These are phyloP conservation scores for Fusarium hostae DNA, from an alignment of 2,329 filamentous ascomycete genomes.

Conservation along the genomic window DNA sequence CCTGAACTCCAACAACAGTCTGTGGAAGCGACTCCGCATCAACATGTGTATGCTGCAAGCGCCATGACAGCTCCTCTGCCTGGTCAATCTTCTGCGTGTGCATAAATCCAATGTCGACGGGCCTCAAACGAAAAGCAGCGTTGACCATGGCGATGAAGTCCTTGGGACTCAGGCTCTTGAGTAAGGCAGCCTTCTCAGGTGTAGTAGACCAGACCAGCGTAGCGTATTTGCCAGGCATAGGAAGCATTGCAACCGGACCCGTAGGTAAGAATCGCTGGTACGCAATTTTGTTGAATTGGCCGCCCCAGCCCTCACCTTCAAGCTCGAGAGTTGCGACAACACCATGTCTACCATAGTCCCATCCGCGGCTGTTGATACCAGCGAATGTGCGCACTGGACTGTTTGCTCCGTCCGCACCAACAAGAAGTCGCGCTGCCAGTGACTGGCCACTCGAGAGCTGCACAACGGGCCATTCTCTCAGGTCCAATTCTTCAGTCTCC, in stretches of 20 bases:
- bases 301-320: constrained; percentile 67
- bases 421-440: constrained; percentile 83
- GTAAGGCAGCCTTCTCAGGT: constrained; percentile 77
- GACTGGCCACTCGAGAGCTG: constrained; percentile 73
- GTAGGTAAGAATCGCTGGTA: constrained; percentile 96
- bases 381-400: constrained; percentile 92
- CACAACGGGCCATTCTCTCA: constrained; percentile 89
- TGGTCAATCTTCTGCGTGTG: constrained; percentile 71
- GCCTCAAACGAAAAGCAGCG: constrained; percentile 85
- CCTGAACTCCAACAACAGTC: constrained; percentile 75
- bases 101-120: constrained; percentile 85
- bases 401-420: constrained; percentile 95
- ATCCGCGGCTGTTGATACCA: constrained; percentile 84
- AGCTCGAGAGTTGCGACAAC: constrained; percentile 89
- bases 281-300: constrained; percentile 73
- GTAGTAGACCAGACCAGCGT: constrained; percentile 97
- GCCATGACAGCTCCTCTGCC: constrained; percentile 85
- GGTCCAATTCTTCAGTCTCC: constrained; percentile 74
- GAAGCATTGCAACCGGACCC: constrained; percentile 90
- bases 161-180: constrained; percentile 77
- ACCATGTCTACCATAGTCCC: constrained; percentile 92
- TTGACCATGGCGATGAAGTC: constrained; percentile 92
- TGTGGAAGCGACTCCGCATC: constrained; percentile 70
- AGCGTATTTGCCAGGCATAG: constrained; percentile 83
- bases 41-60: constrained; percentile 74